Conservation (phyloP, 345 rosid species). For the Reutealis trisperma region DNA sequence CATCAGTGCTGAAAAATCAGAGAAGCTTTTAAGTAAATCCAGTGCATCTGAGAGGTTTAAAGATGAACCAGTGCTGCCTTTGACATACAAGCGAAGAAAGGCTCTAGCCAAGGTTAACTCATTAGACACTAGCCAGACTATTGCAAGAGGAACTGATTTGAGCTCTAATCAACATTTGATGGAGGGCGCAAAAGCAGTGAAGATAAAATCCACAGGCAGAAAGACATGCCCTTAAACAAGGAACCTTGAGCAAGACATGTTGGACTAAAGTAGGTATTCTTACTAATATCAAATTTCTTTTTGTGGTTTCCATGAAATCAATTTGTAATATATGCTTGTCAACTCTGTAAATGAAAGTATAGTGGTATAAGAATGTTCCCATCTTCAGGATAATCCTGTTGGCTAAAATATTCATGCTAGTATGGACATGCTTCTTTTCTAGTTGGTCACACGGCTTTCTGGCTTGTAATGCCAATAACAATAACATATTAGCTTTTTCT, state of each 20-base stretch:
- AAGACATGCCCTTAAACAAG: constrained; percentile 23
- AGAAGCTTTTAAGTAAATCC: constrained; percentile 26
- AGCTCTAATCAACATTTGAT: constrained; percentile 24
- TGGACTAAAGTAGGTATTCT: constrained; percentile 23
- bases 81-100: constrained; percentile 66
- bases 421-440: neutral
- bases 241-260: constrained; percentile 17
- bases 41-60: constrained; percentile 33
- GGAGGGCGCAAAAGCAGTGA: constrained; percentile 31
- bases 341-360: constrained; percentile 29
- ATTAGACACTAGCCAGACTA: constrained; percentile 26
- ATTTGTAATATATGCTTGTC: constrained; percentile 20
- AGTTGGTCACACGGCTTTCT: neutral
- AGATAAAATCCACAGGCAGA: constrained; percentile 29
- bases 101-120: constrained; percentile 33
- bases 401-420: neutral
- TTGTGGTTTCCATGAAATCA: constrained; percentile 16
- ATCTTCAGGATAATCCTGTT: constrained; percentile 10
- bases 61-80: constrained; percentile 38
- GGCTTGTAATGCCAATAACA: neutral
- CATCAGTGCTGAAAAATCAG: constrained; percentile 26
- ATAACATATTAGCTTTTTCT: neutral
- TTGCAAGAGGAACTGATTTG: constrained; percentile 27
- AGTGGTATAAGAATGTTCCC: constrained; percentile 20
- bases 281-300: constrained; percentile 16